A percentile compares a stretch with the other conserved stretches of the same genome.
These are phyloP conservation scores for Aureobasidium leucospermi DNA, from an alignment of 2,329 filamentous ascomycete genomes.

Conservation along the genomic window DNA sequence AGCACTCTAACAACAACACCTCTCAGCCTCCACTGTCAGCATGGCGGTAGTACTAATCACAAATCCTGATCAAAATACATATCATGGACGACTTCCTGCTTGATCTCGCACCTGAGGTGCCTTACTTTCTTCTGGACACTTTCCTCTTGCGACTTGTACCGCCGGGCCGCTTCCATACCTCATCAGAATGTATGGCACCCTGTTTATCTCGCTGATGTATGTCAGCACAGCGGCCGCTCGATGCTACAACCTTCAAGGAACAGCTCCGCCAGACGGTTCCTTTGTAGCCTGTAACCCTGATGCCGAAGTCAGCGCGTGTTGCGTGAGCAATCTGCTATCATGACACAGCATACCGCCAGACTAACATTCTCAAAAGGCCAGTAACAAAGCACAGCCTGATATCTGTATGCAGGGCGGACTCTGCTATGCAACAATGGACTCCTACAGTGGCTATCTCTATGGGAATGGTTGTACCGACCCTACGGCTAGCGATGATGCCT, in stretches of 20 bases:
- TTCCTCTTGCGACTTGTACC: too few relatives aligned
- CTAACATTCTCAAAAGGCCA: neutral
- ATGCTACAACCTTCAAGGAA: conserved; percentile 1
- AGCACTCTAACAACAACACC: neutral
- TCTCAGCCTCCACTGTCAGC: neutral
- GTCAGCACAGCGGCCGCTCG: neutral
- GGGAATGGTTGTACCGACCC: conserved; percentile 7
- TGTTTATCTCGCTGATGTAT: neutral
- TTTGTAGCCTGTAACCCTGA: neutral
- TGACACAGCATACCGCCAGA: too few relatives aligned
- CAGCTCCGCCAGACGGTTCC: neutral
- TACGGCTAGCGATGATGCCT: neutral
- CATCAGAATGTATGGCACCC: neutral
- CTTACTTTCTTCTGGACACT: too few relatives aligned
- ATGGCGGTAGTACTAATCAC: neutral
- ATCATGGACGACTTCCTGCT: neutral
- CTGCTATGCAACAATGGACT: neutral
- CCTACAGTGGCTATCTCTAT: conserved; percentile 6
- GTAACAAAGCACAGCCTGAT: neutral
- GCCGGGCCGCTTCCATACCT: too few relatives aligned
- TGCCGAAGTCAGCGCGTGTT: conserved; percentile 2
- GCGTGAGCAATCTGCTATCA: neutral
- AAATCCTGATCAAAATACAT: neutral
- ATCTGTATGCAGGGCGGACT: conserved; percentile 7
- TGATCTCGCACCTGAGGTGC: too few relatives aligned